Evolutionary conservation across 805 yeast genomes (phyloP), one percentile per base, ranked within the genome.

Genomic region (Candida broadrunensis): DNA sequence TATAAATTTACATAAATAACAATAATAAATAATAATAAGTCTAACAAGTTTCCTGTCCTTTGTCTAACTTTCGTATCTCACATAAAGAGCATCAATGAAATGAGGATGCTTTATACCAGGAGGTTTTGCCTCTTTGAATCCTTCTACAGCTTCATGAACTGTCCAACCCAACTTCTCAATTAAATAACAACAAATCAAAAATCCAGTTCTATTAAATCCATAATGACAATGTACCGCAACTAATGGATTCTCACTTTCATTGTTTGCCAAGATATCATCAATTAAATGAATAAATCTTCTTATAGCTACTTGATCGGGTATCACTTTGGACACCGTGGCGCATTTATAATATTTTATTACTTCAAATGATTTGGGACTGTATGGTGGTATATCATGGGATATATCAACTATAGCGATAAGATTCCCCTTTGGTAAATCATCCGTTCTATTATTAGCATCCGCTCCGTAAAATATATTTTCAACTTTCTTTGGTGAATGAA

Each of bases 101-200:
- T 85, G 91, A 9, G 80, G 84, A 56, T 85, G 93, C 53, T 81
- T 81, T 42, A 85, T 81, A 1, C 91, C 91, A 0, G 90, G 88
- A 11, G 72, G 65, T 50, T 85, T 75, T 4, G 87, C 80, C 0
- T 36, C 48, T 35, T 64, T 70, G 56, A 81, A 85, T 1, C 81
- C 81, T 11, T 68, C 74, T 13, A 85, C 69, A 0, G 90, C 87
- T 35, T 81, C 85, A 27, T 66, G 64, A 2, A 84, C 86, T 3
- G 71, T 52, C 77, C 84, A 77, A 0, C 80, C 80, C 26, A 77
- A 57, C 38, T 63, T 65, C 51, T 83, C 88, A 18, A 85, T 71
- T 51, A 85, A 63, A 55, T 80, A 85, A 52, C 85, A 77, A 54
- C 87, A 81, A 16, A 85, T 77, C 38, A 85, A 67, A 50, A 78